Evolutionary conservation across 1,284 basidiomycete species (phyloP), one percentile per base, ranked within the genome.

Genomic region (Marasmius fiardii): DNA sequence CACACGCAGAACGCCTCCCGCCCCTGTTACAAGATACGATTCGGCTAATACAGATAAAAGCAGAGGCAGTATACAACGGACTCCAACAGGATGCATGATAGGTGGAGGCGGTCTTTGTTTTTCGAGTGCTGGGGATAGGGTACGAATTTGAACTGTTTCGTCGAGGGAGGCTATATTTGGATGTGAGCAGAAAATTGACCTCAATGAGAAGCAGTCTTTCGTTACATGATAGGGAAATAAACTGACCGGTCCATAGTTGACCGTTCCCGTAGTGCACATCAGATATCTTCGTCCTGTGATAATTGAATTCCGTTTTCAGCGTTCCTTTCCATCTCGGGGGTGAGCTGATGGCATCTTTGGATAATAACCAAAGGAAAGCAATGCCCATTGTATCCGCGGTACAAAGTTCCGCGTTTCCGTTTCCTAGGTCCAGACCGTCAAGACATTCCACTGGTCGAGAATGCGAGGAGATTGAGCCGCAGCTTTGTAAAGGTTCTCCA

Each of bases 161-260:
- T 98, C 95, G 20, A 89, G 79, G 4, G 95, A 97, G 1, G 88
- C 95, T 94, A n/a, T n/a, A n/a, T n/a, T n/a, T n/a, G n/a, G n/a
- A n/a, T n/a, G n/a, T n/a, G n/a, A n/a, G n/a, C n/a, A n/a, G n/a
- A n/a, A n/a, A n/a, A n/a, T n/a, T n/a, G n/a, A n/a, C n/a, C n/a
- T n/a, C n/a, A n/a, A n/a, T 67, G 16, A 47, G 3, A n/a, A 23
- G 23, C 26, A 31, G 48, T 47, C n/a, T 43, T 34, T 34, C 21
- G 44, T 47, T 5, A 3, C 14, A 5, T n/a, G 14, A 26, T 45
- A 55, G 41, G 31, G 12, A 31, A 10, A 43, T 33, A 35, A 16
- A 57, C 73, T 64, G 66, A 95, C 93, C 90, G 58, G 89, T 93
- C 93, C 93, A 96, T 21, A 95, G 71, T 31, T 90, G 80, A 0